Evolutionary conservation across 225 moss, liverwort and hornwort genomes (phyloP).

Genomic region (Sphagnum contortum): DNA sequence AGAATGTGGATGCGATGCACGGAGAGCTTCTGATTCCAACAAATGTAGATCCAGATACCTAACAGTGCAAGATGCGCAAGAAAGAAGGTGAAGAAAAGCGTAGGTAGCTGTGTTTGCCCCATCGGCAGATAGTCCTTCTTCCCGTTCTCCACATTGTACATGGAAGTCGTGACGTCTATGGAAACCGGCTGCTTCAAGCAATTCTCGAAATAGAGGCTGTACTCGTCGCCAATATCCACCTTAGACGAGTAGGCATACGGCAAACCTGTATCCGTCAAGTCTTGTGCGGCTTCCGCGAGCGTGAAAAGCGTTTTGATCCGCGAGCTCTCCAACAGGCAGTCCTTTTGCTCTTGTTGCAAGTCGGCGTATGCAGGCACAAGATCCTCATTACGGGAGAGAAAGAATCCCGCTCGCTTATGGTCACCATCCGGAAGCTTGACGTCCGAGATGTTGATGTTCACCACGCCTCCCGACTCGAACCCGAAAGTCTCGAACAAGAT

Average conservation of each 20-base stretch:
- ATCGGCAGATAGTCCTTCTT: constrained; percentile 66
- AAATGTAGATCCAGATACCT: constrained; percentile 68
- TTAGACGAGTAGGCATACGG: too few relatives aligned
- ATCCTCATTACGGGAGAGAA: constrained; percentile 66
- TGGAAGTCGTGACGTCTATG: constrained; percentile 82
- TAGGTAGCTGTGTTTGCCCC: constrained; percentile 79
- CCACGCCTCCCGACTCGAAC: constrained; percentile 41
- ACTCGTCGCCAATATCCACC: constrained; percentile 38
- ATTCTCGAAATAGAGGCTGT: constrained; percentile 72
- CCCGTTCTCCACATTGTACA: constrained; percentile 78
- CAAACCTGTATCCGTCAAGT: background rate
- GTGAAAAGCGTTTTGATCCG: constrained; percentile 18
- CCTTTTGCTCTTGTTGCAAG: constrained; percentile 36
- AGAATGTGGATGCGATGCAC: constrained; percentile 82
- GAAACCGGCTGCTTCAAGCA: constrained; percentile 48
- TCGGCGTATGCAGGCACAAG: constrained; percentile 39
- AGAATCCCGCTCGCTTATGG: constrained; percentile 48
- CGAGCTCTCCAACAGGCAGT: constrained; percentile 42
- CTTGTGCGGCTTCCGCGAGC: constrained; percentile 1
- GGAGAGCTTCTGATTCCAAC: constrained; percentile 64
- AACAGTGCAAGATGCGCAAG: constrained; percentile 56
- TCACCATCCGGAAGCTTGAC: constrained; percentile 17
- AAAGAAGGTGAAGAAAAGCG: constrained; percentile 71
- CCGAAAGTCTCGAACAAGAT: constrained; percentile 85
- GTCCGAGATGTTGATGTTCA: constrained; percentile 38